phyloP scores from a whole-genome alignment of 2,329 filamentous ascomycete genomes.

The Aspergillus tanneri region DNA sequence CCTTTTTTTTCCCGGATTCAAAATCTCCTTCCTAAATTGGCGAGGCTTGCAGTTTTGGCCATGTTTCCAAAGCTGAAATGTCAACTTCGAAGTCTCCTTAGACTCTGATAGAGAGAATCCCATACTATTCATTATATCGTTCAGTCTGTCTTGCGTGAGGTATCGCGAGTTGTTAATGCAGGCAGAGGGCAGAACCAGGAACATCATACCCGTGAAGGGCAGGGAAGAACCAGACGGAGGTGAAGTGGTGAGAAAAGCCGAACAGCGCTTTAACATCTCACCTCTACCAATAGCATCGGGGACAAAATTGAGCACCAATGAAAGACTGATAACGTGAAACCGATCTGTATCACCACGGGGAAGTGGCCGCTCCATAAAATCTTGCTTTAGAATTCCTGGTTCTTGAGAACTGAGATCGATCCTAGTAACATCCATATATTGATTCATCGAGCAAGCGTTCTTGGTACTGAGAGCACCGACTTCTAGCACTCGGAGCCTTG shows the following conservation, averaged over 20 bases:
- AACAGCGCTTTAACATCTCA: conserved; percentile 77
- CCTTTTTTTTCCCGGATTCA: conserved; percentile 70
- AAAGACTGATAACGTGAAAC: conserved; percentile 90
- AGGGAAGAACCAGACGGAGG: conserved; percentile 20
- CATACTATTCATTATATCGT: conserved; percentile 71
- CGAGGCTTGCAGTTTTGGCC: conserved; percentile 29
- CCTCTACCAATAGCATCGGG: conserved; percentile 73
- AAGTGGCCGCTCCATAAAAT: conserved; percentile 87
- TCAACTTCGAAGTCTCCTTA: conserved; percentile 78
- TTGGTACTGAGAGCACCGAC: conserved; percentile 80
- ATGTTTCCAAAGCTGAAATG: conserved; percentile 82
- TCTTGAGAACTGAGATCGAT: conserved; percentile 91
- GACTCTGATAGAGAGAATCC: conserved; percentile 66
- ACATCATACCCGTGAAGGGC: conserved; percentile 58
- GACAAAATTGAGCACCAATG: conserved; percentile 91
- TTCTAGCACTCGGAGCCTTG: conserved; percentile 70
- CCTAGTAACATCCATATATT: conserved; percentile 69
- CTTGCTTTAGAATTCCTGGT: conserved; percentile 73
- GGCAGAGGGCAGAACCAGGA: conserved; percentile 83
- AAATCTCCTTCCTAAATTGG: conserved; percentile 68
- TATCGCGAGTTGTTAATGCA: conserved; percentile 92
- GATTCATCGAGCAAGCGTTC: conserved; percentile 78
- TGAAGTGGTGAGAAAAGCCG: conserved; percentile 61
- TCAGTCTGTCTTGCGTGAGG: conserved; percentile 68
- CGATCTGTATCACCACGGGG: conserved; percentile 59